These are phyloP conservation scores for Umbilicaria muhlenbergii DNA, from an alignment of 495 filamentous ascomycete genomes.

Conservation along the genomic window DNA sequence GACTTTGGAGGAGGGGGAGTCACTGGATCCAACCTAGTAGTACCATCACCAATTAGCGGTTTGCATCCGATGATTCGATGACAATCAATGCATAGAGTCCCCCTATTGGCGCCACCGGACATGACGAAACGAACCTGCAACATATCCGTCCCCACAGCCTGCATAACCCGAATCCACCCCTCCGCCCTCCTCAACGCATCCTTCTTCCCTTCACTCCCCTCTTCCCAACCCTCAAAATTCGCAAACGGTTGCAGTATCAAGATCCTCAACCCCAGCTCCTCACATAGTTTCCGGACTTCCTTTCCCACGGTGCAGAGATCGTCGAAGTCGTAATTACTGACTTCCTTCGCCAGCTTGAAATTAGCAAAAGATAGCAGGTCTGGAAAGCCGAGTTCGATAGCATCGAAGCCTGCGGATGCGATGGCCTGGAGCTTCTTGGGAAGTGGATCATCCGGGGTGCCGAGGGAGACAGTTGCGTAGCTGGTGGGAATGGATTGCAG, in stretches of 20 bases:
- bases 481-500: constrained; percentile 38
- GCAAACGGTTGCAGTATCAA: constrained; percentile 68
- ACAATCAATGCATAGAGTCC: background rate
- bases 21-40: constrained; percentile 50
- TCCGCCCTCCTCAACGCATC: constrained; percentile 50
- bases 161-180: constrained; percentile 63
- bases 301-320: constrained; percentile 32
- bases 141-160: constrained; percentile 51
- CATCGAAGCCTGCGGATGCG: constrained; percentile 46
- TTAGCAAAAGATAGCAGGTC: constrained; percentile 53
- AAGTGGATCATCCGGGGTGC: constrained; percentile 38
- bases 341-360: constrained; percentile 28
- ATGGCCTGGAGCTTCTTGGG: constrained; percentile 52
- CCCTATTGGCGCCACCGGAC: background rate
- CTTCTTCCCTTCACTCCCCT: constrained; percentile 36
- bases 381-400: constrained; percentile 62
- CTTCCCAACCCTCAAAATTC: constrained; percentile 67
- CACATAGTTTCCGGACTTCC: constrained; percentile 36
- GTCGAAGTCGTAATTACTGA: constrained; percentile 39
- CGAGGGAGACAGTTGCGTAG: constrained; percentile 53
- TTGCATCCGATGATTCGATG: background rate
- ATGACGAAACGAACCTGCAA: constrained; percentile 36
- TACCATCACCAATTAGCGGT: background rate
- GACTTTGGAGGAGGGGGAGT: constrained; percentile 37
- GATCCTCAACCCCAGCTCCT: constrained; percentile 37